Evolutionary conservation across 2,329 filamentous ascomycete genomes (phyloP).

Genomic region (Tolypocladium cylindrosporum): DNA sequence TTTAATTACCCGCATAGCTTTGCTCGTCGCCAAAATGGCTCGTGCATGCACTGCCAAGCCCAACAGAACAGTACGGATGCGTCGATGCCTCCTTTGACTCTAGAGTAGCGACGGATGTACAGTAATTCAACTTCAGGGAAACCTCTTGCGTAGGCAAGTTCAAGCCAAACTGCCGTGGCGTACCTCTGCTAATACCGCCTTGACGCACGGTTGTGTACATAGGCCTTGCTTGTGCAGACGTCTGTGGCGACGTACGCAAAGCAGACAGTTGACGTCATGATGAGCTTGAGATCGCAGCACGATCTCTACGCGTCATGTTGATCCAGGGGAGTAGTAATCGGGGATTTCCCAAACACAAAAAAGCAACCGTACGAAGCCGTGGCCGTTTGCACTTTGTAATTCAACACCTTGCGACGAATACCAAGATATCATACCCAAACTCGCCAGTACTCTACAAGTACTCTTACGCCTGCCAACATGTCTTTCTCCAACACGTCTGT

Average conservation of each 20-base stretch:
- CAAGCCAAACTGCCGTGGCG: background rate
- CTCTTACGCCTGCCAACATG: conserved; percentile 16
- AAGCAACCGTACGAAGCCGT: background rate
- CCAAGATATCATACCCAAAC: background rate
- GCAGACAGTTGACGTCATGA: conserved; percentile 4
- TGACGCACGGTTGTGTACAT: background rate
- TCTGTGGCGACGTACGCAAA: background rate
- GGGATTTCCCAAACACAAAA: background rate
- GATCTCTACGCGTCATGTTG: background rate
- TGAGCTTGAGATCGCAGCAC: background rate
- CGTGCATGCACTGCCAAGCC: background rate
- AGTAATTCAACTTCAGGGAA: too few species aligned
- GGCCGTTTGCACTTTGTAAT: too few species aligned
- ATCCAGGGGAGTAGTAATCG: background rate
- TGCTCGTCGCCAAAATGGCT: background rate
- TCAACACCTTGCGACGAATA: background rate
- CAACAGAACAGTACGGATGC: background rate
- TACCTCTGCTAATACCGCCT: background rate
- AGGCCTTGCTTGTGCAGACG: background rate
- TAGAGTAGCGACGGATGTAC: too few species aligned
- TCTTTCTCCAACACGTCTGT: conserved; percentile 44
- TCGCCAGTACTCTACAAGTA: background rate
- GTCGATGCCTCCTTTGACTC: background rate
- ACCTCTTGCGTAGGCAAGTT: background rate
- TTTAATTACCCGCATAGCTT: background rate